These are phyloP conservation scores for Anthostomella pinea DNA, from an alignment of 2,329 filamentous ascomycete species.

Conservation along the genomic window DNA sequence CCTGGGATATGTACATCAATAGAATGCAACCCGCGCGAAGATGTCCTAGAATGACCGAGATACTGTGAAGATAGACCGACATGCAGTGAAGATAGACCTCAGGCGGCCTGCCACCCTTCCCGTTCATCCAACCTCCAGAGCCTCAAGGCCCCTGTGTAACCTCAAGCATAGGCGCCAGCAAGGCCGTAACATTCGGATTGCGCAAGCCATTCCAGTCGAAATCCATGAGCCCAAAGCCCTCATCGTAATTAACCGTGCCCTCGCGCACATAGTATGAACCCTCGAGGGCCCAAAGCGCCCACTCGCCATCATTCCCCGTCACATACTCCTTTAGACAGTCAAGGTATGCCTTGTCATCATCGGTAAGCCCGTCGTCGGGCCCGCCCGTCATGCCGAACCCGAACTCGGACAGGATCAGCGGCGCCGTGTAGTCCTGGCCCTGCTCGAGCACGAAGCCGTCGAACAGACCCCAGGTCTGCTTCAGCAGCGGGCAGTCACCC, in stretches of 20 bases:
- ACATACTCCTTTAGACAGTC: slow-evolving; percentile 52
- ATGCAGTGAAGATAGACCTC: too few species aligned
- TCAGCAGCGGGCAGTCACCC: slow-evolving; percentile 42
- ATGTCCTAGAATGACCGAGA: too few species aligned
- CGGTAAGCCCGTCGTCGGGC: slow-evolving; percentile 37
- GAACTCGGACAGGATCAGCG: slow-evolving; percentile 58
- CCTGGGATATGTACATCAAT: too few species aligned
- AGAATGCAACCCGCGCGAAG: too few species aligned
- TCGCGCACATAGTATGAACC: slow-evolving; percentile 58
- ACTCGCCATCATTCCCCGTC: slow-evolving; percentile 55
- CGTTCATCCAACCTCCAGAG: neutral
- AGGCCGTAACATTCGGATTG: slow-evolving; percentile 32
- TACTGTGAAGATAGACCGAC: too few species aligned
- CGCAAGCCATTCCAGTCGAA: slow-evolving; percentile 41
- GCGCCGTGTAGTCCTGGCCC: slow-evolving; percentile 45
- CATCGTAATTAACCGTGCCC: slow-evolving; percentile 47
- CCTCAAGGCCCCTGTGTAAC: slow-evolving; percentile 39
- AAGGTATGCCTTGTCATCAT: slow-evolving; percentile 47
- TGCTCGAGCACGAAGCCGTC: slow-evolving; percentile 53
- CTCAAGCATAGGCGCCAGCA: slow-evolving; percentile 38
- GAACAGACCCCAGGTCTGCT: slow-evolving; percentile 44
- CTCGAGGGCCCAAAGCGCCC: slow-evolving; percentile 57
- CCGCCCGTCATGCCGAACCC: slow-evolving; percentile 50
- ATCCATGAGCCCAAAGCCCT: slow-evolving; percentile 51
- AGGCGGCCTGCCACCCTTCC: neutral